A percentile compares a stretch with the other conserved stretches of the same genome.
phyloP scores from a whole-genome alignment of 139 green algal species.

The Volvox reticuliferus region DNA sequence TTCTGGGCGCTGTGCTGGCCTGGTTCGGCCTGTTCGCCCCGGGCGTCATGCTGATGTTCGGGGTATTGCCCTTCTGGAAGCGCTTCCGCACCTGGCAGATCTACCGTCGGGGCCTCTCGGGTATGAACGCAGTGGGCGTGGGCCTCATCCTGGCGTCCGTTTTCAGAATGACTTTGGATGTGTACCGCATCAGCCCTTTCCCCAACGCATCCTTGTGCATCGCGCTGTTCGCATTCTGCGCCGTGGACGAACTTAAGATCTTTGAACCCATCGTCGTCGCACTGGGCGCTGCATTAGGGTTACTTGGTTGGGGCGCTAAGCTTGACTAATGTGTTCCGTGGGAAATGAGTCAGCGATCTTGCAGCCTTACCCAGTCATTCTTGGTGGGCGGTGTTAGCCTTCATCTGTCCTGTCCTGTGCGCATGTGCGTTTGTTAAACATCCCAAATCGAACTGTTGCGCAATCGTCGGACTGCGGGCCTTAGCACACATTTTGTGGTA shows the following conservation, averaged over 20 bases:
- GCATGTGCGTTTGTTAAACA: too few relatives aligned
- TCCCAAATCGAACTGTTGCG: too few relatives aligned
- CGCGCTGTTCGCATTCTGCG: conserved; percentile 77
- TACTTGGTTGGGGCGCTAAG: conserved; percentile 75
- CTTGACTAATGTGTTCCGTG: conserved; percentile 61
- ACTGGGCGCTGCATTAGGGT: conserved; percentile 76
- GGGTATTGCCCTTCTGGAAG: conserved; percentile 93
- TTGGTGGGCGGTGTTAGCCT: too few relatives aligned
- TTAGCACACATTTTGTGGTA: too few relatives aligned
- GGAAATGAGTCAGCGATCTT: too few relatives aligned
- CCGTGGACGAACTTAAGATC: conserved; percentile 73
- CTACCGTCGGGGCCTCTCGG: conserved; percentile 64
- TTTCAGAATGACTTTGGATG: conserved; percentile 84
- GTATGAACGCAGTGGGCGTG: conserved; percentile 90
- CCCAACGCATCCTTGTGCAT: conserved; percentile 78
- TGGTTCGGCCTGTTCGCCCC: conserved; percentile 94
- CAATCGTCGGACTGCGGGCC: too few relatives aligned
- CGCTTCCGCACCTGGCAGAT: conserved; percentile 69
- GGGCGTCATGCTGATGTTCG: conserved; percentile 94
- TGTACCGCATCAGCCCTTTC: conserved; percentile 71
- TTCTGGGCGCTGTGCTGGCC: conserved; percentile 78
- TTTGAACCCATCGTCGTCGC: conserved; percentile 84
- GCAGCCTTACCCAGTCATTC: too few relatives aligned
- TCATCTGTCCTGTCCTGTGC: too few relatives aligned
- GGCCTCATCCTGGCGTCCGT: conserved; percentile 90